Evolutionary conservation across 2,329 filamentous ascomycete species (phyloP).

Genomic region (Dryadomyces sulphureus): DNA sequence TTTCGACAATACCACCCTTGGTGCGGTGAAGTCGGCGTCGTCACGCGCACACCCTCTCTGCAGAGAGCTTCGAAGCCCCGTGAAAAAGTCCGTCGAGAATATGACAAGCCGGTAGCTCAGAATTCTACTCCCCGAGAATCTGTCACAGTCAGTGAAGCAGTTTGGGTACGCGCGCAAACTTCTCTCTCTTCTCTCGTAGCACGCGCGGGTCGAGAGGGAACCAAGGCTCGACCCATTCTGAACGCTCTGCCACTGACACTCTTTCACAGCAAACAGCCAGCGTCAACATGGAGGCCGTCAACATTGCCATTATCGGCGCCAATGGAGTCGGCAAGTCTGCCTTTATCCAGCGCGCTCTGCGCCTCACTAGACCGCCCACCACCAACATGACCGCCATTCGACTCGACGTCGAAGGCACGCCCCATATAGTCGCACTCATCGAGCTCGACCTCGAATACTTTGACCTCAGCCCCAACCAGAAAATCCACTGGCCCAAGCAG

Average conservation of each 20-base stretch:
- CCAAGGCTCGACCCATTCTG: neutral
- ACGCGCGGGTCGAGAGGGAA: too few relatives aligned
- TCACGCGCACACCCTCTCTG: too few relatives aligned
- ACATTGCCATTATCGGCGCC: conserved; percentile 52
- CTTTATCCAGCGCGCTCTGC: conserved; percentile 49
- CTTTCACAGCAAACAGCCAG: too few relatives aligned
- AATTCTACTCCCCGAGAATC: too few relatives aligned
- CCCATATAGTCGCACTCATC: conserved; percentile 44
- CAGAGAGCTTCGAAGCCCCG: too few relatives aligned
- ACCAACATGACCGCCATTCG: conserved; percentile 40
- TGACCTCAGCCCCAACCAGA: conserved; percentile 41
- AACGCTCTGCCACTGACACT: too few relatives aligned
- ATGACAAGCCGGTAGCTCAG: too few relatives aligned
- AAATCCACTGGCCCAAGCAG: conserved; percentile 52
- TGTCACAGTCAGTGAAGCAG: too few relatives aligned
- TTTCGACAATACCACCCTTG: neutral
- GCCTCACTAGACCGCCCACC: conserved; percentile 35
- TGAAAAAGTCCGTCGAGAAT: too few relatives aligned
- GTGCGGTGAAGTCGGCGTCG: too few relatives aligned
- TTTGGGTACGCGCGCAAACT: too few relatives aligned
- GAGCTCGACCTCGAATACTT: conserved; percentile 54
- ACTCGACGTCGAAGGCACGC: conserved; percentile 41
- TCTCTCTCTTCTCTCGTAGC: neutral
- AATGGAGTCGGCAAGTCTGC: conserved; percentile 53
- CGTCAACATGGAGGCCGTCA: conserved; percentile 42